A percentile compares a stretch with the other conserved stretches of the same genome.
phyloP scores from a whole-genome alignment of 306 rosid genomes.

The Cyamopsis tetragonoloba region DNA sequence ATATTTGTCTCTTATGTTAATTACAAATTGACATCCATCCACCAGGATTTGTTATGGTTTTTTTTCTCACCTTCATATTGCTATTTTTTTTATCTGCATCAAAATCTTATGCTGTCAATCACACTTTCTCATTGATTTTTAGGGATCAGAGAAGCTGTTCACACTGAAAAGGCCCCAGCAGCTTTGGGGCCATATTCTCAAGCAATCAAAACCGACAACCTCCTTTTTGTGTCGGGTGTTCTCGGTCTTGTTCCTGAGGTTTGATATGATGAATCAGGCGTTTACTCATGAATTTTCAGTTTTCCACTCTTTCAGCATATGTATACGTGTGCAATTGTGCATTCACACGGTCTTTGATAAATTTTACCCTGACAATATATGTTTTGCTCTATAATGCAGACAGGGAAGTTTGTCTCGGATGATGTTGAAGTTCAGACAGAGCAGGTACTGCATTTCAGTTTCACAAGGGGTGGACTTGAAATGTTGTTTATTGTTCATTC shows the following conservation, averaged over 20 bases:
- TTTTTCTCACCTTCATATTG: not conserved
- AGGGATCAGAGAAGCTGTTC: slow-evolving; percentile 80
- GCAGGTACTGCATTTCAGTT: slow-evolving; percentile 65
- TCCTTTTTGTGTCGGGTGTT: slow-evolving; percentile 79
- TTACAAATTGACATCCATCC: not conserved
- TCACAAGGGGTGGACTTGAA: too few relatives aligned
- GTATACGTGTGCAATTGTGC: not conserved
- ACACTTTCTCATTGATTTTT: slow-evolving; percentile 1
- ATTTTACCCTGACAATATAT: not conserved
- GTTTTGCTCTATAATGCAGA: slow-evolving; percentile 41
- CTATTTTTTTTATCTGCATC: not conserved
- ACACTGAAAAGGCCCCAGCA: slow-evolving; percentile 88
- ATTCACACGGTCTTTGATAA: not conserved
- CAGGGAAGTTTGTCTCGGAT: slow-evolving; percentile 79
- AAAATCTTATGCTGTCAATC: not conserved
- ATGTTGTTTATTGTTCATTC: not conserved
- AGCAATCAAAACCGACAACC: slow-evolving; percentile 82
- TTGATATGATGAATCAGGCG: not conserved
- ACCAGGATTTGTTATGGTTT: not conserved
- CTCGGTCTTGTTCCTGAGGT: slow-evolving; percentile 95
- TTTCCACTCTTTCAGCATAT: not conserved
- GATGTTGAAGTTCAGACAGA: slow-evolving; percentile 85
- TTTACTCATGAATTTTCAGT: not conserved
- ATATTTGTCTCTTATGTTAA: not conserved
- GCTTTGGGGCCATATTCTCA: slow-evolving; percentile 97